Evolutionary conservation across 129 eudicot genomes (phyloP).

Genomic region (Helichrysum umbraculigerum): DNA sequence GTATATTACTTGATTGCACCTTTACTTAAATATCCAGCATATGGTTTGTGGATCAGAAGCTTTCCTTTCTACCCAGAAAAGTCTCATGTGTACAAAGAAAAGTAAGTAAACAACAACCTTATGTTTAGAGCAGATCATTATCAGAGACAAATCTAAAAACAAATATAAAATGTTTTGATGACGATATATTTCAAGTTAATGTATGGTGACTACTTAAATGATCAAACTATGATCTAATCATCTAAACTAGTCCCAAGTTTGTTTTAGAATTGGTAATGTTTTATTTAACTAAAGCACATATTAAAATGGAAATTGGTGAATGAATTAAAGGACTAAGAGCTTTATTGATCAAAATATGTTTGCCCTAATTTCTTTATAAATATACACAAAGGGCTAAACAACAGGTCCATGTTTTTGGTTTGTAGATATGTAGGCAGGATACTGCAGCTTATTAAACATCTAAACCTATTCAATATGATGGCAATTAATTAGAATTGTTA

Average conservation of each 20-base stretch:
- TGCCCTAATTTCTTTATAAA: neutral
- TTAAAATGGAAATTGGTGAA: neutral
- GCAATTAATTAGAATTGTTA: neutral
- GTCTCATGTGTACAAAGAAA: neutral
- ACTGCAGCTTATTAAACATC: neutral
- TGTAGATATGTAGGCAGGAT: neutral
- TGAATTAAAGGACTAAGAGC: neutral
- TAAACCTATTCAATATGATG: neutral
- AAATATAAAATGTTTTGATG: neutral
- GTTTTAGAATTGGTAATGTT: neutral
- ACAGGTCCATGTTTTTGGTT: neutral
- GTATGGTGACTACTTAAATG: too few species aligned
- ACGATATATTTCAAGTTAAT: neutral
- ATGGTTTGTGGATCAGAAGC: neutral
- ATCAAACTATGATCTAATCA: constrained; percentile 2
- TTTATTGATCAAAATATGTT: neutral
- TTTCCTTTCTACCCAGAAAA: neutral
- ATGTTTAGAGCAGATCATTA: neutral
- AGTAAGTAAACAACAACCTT: neutral
- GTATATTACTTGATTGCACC: constrained; percentile 5
- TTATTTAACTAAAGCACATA: neutral
- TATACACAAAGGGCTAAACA: neutral
- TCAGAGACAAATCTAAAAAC: neutral
- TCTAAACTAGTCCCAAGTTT: neutral
- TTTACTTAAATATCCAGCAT: neutral